A percentile compares a stretch with the other conserved stretches of the same genome.
Conservation (phyloP, 371 early-diverging fungal genomes). For the Basidiobolus meristosporus region DNA sequence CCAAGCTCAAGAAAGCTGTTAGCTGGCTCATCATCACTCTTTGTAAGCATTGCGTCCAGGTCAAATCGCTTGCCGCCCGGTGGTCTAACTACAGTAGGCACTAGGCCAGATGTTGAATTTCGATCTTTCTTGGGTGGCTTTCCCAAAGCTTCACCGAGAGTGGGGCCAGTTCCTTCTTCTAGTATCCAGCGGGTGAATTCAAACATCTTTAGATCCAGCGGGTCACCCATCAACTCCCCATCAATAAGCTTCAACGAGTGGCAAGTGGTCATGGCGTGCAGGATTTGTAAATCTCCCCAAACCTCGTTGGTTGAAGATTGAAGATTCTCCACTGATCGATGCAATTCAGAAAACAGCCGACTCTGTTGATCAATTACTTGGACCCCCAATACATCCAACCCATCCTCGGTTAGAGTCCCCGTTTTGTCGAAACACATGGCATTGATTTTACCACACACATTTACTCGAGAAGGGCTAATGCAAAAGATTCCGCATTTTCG, state of each 20-base stretch:
- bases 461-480: conserved; percentile 85
- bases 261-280: conserved; percentile 85
- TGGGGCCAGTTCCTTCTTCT: conserved; percentile 47
- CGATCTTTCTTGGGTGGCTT: too few relatives aligned
- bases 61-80: too few relatives aligned
- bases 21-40: too few relatives aligned
- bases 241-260: conserved; percentile 88
- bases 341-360: not conserved
- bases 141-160: conserved; percentile 1
- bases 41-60: conserved; percentile 6
- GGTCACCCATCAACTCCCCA: conserved; percentile 89
- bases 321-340: not conserved
- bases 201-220: conserved; percentile 98
- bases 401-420: conserved; percentile 97
- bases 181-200: conserved; percentile 83
- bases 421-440: conserved; percentile 99
- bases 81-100: conserved; percentile 79
- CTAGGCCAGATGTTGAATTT: too few relatives aligned
- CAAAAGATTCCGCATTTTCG: conserved; percentile 77
- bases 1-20: too few relatives aligned
- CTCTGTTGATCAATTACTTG: conserved; percentile 14
- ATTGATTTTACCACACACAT: conserved; percentile 89
- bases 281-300: conserved; percentile 5
- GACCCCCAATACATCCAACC: conserved; percentile 89
- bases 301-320: too few relatives aligned